Conservation (phyloP, 306 rosid species). For the Acacia melanoxylon region DNA sequence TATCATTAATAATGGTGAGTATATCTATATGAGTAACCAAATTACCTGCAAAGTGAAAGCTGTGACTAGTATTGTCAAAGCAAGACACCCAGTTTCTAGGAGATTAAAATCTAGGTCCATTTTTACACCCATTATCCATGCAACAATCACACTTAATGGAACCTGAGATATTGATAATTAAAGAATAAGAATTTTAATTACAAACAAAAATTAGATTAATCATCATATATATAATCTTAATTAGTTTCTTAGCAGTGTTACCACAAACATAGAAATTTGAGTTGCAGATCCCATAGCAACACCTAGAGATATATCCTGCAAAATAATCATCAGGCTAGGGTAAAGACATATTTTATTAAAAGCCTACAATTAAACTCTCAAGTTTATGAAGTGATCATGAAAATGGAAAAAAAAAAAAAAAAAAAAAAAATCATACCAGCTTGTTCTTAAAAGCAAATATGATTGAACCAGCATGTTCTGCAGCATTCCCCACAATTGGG, state of each 20-base stretch:
- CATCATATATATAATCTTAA: not conserved
- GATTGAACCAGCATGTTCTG: slow-evolving; percentile 95
- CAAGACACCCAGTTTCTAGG: slow-evolving; percentile 85
- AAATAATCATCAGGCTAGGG: not conserved
- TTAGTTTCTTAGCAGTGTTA: slow-evolving; percentile 29
- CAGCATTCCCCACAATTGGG: slow-evolving; percentile 98
- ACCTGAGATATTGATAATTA: slow-evolving; percentile 47
- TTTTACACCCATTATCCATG: slow-evolving; percentile 81
- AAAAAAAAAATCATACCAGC: slow-evolving; percentile 48
- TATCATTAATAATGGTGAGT: not conserved
- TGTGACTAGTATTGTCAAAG: slow-evolving; percentile 61
- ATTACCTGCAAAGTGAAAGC: slow-evolving; percentile 84
- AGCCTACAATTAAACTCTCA: not conserved
- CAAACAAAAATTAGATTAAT: no score
- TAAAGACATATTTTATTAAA: not conserved
- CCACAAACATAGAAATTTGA: slow-evolving; percentile 94
- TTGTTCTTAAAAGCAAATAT: slow-evolving; percentile 94
- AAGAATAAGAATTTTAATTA: not conserved
- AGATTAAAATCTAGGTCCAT: slow-evolving; percentile 88
- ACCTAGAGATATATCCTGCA: slow-evolving; percentile 81
- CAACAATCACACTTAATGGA: slow-evolving; percentile 80
- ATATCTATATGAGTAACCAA: not conserved
- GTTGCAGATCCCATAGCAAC: slow-evolving; percentile 98
- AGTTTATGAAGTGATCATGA: not conserved
- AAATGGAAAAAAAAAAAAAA: slow-evolving; percentile 12